These are phyloP conservation scores for Gynochthodes officinalis DNA, from an alignment of 257 asterid genomes.

Conservation along the genomic window DNA sequence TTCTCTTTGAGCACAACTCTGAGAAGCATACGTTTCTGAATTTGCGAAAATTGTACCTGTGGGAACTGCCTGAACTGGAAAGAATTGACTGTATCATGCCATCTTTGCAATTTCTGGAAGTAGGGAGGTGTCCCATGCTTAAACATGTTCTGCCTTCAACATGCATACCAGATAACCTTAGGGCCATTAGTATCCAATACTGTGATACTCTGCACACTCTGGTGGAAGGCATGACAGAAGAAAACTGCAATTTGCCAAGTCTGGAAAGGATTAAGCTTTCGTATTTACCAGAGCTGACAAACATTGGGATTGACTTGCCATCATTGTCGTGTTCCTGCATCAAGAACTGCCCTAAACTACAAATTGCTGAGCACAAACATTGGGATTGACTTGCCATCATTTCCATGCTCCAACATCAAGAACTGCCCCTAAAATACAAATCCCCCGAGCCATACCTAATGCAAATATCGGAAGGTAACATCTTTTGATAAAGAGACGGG, in stretches of 20 bases:
- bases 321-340: background rate
- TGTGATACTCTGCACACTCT: constrained; percentile 3
- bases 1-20: constrained; percentile 8
- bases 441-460: no score
- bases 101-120: constrained; percentile 11
- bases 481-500: no score
- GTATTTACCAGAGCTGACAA: constrained; percentile 11
- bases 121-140: constrained; percentile 17
- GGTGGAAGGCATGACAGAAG: constrained; percentile 1
- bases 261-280: constrained; percentile 6
- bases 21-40: constrained; percentile 1
- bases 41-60: constrained; percentile 17
- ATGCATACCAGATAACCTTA: constrained; percentile 2
- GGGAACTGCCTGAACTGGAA: constrained; percentile 18
- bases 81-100: constrained; percentile 11
- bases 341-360: constrained; percentile 16
- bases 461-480: no score
- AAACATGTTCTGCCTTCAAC: background rate
- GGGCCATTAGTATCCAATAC: constrained; percentile 5
- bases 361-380: background rate
- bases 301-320: constrained; percentile 10
- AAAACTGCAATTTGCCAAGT: constrained; percentile 2
- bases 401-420: background rate
- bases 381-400: constrained; percentile 11
- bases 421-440: constrained; percentile 15